These are phyloP conservation scores for Lupinus albus DNA, from an alignment of 306 rosid genomes.

Conservation along the genomic window DNA sequence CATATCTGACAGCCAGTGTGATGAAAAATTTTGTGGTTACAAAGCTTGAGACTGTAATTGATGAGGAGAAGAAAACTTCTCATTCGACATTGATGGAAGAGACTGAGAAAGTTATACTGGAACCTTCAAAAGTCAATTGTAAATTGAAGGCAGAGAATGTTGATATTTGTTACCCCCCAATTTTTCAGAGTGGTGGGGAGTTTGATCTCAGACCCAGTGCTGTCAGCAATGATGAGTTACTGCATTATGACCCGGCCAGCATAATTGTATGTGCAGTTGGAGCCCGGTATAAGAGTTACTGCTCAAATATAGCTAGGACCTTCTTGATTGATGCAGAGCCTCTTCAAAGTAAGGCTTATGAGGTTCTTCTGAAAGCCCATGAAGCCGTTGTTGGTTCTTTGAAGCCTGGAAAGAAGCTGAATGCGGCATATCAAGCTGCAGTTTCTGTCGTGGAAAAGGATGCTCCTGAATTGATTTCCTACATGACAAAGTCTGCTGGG, in stretches of 20 bases:
- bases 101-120: slow-evolving; percentile 83
- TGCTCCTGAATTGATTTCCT: slow-evolving; percentile 72
- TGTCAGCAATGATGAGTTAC: slow-evolving; percentile 82
- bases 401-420: slow-evolving; percentile 71
- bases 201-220: slow-evolving; percentile 97
- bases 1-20: slow-evolving; percentile 72
- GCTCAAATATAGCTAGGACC: slow-evolving; percentile 87
- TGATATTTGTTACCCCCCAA: slow-evolving; percentile 94
- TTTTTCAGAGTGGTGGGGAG: slow-evolving; percentile 90
- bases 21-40: slow-evolving; percentile 81
- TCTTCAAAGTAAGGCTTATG: slow-evolving; percentile 84
- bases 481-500: slow-evolving; percentile 85
- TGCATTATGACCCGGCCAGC: slow-evolving; percentile 80
- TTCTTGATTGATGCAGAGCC: slow-evolving; percentile 86
- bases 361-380: slow-evolving; percentile 85
- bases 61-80: slow-evolving; percentile 80
- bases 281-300: slow-evolving; percentile 88
- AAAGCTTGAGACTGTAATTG: slow-evolving; percentile 88
- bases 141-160: slow-evolving; percentile 84
- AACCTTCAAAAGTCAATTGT: slow-evolving; percentile 74
- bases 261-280: slow-evolving; percentile 92
- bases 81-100: slow-evolving; percentile 91
- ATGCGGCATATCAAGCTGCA: slow-evolving; percentile 77
- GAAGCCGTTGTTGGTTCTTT: slow-evolving; percentile 69
- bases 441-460: slow-evolving; percentile 79